A percentile compares a stretch with the other conserved stretches of the same genome.
These are phyloP conservation scores for Austropuccinia psidii DNA, from an alignment of 1,284 basidiomycete genomes.

Conservation along the genomic window DNA sequence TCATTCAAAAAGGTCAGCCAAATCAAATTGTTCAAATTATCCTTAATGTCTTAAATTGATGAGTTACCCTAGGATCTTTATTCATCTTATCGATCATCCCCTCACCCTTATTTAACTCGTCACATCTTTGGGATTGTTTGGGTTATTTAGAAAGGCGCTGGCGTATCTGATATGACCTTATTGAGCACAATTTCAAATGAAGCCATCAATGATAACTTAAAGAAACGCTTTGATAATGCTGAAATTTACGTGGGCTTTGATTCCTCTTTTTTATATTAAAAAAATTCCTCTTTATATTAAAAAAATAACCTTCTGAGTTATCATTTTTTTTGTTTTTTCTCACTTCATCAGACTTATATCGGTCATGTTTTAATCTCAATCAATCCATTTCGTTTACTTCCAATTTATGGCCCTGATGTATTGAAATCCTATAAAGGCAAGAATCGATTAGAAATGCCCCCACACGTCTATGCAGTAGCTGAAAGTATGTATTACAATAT, in stretches of 20 bases:
- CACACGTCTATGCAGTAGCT: slow-evolving; percentile 95
- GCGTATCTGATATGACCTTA: slow-evolving; percentile 97
- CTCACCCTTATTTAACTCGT: not conserved
- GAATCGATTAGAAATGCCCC: slow-evolving; percentile 95
- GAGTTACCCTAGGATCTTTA: not conserved
- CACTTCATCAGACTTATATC: slow-evolving; percentile 93
- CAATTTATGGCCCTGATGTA: slow-evolving; percentile 82
- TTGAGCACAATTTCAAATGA: slow-evolving; percentile 96
- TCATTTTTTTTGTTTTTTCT: not conserved
- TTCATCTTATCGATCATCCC: not conserved
- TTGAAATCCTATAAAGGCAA: slow-evolving; percentile 86
- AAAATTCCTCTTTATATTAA: not conserved
- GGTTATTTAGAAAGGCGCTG: slow-evolving; percentile 53
- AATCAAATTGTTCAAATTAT: not conserved
- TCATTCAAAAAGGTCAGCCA: slow-evolving; percentile 37
- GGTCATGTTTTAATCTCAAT: slow-evolving; percentile 96
- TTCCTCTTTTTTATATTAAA: not conserved
- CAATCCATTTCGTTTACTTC: slow-evolving; percentile 83
- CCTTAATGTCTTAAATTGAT: not conserved
- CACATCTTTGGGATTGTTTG: slow-evolving; percentile 4
- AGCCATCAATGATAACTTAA: slow-evolving; percentile 93
- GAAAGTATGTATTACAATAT: slow-evolving; percentile 98
- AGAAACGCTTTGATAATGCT: slow-evolving; percentile 86
- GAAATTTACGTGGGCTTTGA: slow-evolving; percentile 70
- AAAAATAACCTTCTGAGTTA: not conserved